Evolutionary conservation across 768 basidiomycete genomes (phyloP), one percentile per base, ranked within the genome.

Genomic region (Psilocybe cubensis): DNA sequence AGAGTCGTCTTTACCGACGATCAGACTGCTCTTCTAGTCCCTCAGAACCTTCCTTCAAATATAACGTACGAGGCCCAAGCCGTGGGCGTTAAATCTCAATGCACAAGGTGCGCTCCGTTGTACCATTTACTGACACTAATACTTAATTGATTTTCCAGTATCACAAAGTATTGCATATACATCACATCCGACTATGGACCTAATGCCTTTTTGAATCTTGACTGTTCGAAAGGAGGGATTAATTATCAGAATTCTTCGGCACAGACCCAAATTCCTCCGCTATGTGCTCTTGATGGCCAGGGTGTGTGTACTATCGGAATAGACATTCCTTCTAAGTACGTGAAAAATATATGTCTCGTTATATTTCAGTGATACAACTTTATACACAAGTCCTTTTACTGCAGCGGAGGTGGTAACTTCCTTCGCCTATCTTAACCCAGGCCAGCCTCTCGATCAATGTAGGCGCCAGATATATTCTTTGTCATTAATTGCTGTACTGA

Each of bases 21-120:
- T 40, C 47, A 56, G 40, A 56, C 55, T 21, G 55, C 48, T 7
- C 28, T 56, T 28, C 25, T 56, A 41, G 41, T 56, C n/a, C 55
- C 55, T 6, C 18, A 23, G 8, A 56, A 27, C 38, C 2, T 56
- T 7, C 55, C 55, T 11, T 17, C 10, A 9, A 50, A 56, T 25
- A 43, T 50, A 18, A 50, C 47, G 0, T 56, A 56, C 25, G 17
- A 18, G n/a, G 55, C 55, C 8, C 20, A 35, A 17, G 50, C 55
- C 1, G 3, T 56, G 17, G 55, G 55, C 3, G 47, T 56, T 3
- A 56, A 43, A 27, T 28, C 35, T 31, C 40, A 56, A 33, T 56
- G 55, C 47, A 33, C 21, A 18, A 27, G 38, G 55, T 56, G 33
- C 9, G 55, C 43, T 11, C 7, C 21, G 4, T 27, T 28, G 4